These are phyloP conservation scores for Amaranthus palmeri DNA, from an alignment of 148 eudicot species.

Conservation along the genomic window DNA sequence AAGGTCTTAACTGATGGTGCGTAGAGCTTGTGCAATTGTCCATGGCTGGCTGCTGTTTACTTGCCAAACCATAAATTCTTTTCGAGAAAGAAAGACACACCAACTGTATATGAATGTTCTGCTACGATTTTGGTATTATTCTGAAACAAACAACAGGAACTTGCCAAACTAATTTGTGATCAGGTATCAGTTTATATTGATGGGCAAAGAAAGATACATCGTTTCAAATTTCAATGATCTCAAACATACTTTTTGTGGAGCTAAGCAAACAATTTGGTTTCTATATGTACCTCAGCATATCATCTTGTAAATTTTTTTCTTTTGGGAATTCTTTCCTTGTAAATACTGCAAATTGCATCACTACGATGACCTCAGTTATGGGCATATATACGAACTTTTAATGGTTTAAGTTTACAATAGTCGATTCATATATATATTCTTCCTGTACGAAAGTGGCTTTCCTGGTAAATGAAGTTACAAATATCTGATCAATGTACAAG, in stretches of 20 bases:
- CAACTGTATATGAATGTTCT: not conserved
- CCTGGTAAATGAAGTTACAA: not conserved
- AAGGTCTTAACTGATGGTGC: not conserved
- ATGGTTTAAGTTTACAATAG: not conserved
- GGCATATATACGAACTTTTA: not conserved
- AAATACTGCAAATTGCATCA: not conserved
- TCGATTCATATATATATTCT: too few species aligned
- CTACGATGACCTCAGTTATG: not conserved
- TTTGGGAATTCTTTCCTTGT: not conserved
- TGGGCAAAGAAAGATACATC: not conserved
- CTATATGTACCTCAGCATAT: not conserved
- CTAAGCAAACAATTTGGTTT: not conserved
- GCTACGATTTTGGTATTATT: not conserved
- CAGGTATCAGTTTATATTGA: not conserved
- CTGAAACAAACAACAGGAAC: conserved; percentile 2
- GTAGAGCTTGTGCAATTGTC: not conserved
- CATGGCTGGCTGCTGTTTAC: not conserved
- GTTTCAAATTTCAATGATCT: not conserved
- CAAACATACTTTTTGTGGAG: not conserved
- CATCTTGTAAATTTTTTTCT: not conserved
- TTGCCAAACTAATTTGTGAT: not conserved
- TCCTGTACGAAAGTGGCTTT: not conserved
- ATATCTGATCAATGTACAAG: not conserved
- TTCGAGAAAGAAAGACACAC: not conserved
- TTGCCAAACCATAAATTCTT: not conserved